Evolutionary conservation across 164 flowering plant genomes (phyloP).

Genomic region (Nelumbo lutea): DNA sequence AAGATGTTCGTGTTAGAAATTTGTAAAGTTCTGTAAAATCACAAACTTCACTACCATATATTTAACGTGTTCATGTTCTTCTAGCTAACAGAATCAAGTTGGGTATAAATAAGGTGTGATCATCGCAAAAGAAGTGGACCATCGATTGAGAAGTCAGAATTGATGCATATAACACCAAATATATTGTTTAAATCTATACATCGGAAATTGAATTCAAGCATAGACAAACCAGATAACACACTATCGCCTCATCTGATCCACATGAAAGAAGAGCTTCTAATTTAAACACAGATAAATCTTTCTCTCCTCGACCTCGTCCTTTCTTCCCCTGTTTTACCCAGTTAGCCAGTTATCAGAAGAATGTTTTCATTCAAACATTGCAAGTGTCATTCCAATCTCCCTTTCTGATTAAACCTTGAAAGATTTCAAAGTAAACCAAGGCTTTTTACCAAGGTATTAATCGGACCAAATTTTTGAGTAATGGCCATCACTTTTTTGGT

Average conservation of each 20-base stretch:
- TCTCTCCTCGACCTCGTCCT: neutral
- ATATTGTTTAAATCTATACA: neutral
- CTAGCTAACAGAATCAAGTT: too few species aligned
- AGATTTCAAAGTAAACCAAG: constrained; percentile 7
- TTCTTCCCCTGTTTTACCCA: neutral
- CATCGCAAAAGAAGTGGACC: too few species aligned
- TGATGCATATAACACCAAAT: too few species aligned
- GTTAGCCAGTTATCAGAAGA: too few species aligned
- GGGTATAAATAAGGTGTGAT: too few species aligned
- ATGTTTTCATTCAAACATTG: constrained; percentile 18
- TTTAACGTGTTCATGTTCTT: too few species aligned
- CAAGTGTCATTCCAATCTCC: constrained; percentile 6
- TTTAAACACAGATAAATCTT: neutral
- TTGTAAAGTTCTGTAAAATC: neutral
- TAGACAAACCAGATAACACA: too few species aligned
- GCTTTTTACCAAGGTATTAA: constrained; percentile 4
- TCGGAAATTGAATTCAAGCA: too few species aligned
- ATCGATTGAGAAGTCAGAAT: too few species aligned
- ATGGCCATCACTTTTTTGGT: neutral
- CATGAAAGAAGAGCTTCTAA: neutral
- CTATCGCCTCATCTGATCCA: neutral
- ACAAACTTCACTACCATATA: too few species aligned
- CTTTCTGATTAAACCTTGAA: constrained; percentile 9
- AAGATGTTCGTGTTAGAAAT: neutral
- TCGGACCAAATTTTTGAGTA: too few species aligned